A percentile compares a stretch with the other conserved stretches of the same genome.
Evolutionary conservation across 164 flowering plant genomes (phyloP).

Genomic region (Tetracentron sinense): DNA sequence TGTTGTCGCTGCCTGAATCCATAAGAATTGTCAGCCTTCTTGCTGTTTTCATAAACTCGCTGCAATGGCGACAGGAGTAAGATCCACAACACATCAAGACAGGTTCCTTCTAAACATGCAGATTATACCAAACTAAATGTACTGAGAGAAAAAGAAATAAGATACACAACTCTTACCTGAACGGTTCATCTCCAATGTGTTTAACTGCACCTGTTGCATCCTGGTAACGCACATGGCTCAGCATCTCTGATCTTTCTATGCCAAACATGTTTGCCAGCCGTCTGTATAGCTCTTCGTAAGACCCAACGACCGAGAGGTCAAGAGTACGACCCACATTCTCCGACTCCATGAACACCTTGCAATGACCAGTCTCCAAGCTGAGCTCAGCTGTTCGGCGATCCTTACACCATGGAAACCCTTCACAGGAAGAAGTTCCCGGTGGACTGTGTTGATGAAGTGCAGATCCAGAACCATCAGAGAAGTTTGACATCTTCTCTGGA

Average conservation of each 20-base stretch:
- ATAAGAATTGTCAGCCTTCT: constrained; percentile 27
- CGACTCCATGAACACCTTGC: constrained; percentile 55
- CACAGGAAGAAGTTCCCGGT: constrained; percentile 24
- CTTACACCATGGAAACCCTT: constrained; percentile 25
- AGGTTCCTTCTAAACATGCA: too few relatives aligned
- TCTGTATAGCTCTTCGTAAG: constrained; percentile 46
- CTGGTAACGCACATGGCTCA: constrained; percentile 32
- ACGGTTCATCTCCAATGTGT: constrained; percentile 46
- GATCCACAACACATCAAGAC: too few relatives aligned
- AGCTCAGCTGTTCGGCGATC: constrained; percentile 25
- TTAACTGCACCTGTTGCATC: constrained; percentile 37
- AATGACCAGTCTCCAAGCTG: constrained; percentile 41
- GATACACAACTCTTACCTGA: constrained; percentile 29
- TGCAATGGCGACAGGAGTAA: constrained; percentile 7
- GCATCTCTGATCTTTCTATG: constrained; percentile 32
- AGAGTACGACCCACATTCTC: constrained; percentile 49
- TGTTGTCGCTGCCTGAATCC: constrained; percentile 24
- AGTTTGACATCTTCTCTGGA: constrained; percentile 23
- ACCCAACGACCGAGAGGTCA: constrained; percentile 46
- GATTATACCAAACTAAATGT: too few relatives aligned
- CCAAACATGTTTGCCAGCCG: constrained; percentile 45
- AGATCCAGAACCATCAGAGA: constrained; percentile 31
- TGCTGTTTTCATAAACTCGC: constrained; percentile 31
- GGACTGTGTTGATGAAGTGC: constrained; percentile 18
- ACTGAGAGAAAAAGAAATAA: background rate